Conservation (phyloP, 768 basidiomycete genomes). For the Filobasidium wieringae region DNA sequence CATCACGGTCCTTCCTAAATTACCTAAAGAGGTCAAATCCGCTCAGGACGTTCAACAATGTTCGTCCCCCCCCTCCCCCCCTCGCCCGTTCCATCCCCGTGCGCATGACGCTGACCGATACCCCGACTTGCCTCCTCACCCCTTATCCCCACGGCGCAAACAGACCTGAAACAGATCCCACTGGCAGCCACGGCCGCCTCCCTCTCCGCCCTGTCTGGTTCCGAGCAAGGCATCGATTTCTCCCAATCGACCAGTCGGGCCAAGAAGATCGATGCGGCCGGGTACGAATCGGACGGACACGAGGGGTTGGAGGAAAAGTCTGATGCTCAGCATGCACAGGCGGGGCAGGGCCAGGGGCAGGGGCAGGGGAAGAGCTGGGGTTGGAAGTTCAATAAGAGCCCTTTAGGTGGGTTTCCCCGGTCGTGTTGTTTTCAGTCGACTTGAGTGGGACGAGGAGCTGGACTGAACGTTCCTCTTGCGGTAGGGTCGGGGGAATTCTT, state of each 20-base stretch:
- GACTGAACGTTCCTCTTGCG: not conserved
- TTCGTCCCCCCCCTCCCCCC: slow-evolving; percentile 13
- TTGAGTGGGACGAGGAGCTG: not conserved
- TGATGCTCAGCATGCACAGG: not conserved
- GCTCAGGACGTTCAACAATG: slow-evolving; percentile 34
- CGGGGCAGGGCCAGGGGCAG: not conserved
- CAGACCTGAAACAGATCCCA: slow-evolving; percentile 10
- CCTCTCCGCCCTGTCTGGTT: slow-evolving; percentile 8
- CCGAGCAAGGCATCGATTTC: slow-evolving; percentile 8
- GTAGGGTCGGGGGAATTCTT: slow-evolving; percentile 38
- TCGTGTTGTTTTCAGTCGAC: not conserved
- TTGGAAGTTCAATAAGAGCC: slow-evolving; percentile 36
- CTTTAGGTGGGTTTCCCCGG: slow-evolving; percentile 25
- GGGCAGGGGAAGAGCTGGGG: slow-evolving; percentile 14
- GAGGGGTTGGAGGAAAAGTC: not conserved
- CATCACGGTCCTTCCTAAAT: slow-evolving; percentile 20
- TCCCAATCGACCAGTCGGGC: not conserved
- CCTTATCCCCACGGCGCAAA: not conserved
- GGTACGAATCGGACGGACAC: slow-evolving; percentile 9
- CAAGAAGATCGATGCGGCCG: slow-evolving; percentile 8
- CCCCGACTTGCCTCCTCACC: not conserved
- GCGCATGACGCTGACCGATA: too few relatives aligned
- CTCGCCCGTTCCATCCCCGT: not conserved
- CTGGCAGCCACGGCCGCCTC: slow-evolving; percentile 7
- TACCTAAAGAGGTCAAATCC: slow-evolving; percentile 28